Evolutionary conservation across 805 yeast genomes (phyloP), one percentile per base, ranked within the genome.

Genomic region (Debaryomyces maramus): DNA sequence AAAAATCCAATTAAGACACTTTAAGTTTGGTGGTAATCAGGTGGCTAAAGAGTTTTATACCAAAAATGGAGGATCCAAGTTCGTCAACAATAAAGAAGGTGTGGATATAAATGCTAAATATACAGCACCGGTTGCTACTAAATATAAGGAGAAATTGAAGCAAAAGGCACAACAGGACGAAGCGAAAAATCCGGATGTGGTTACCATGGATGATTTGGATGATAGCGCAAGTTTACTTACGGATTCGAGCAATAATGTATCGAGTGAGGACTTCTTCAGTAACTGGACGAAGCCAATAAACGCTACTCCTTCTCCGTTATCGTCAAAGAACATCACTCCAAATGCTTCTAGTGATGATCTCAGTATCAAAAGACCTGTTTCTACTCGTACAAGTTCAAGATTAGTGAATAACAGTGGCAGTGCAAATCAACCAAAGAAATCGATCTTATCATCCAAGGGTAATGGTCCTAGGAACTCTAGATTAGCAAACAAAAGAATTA

Each of bases 1-100:
- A 30, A 77, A 89, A 54, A 81, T 79, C 55, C 96, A 93, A 63
- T 73, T 93, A 58, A 80, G 99, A 55, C 80, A 88, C 60, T 88
- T 93, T 79, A 88, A 90, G 60, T 81, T 86, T 45, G 98, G 98
- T 49, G 99, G 98, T 19, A 93, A 93, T 63, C 83, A 83, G 54
- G 76, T 74, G 37, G 95, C 96, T 34, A 82, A 83, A 47, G 96
- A 88, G 42, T 93, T 77, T 56, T 86, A 85, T 61, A 61, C 77
- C 52, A 87, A 87, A 63, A 83, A 90, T 58, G 96, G 96, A 32
- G 98, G 97, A 17, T 73, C 88, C 17, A 78, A 81, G 52, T 81
- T 70, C 51, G 66, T 93, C 35, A 50, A 42, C 41, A 73, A 73
- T 40, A 74, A 77, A 38, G 52, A 48, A 38, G 53, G 56, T 14